Evolutionary conservation across 2,329 filamentous ascomycete species (phyloP).

Genomic region (Endoconidiophora polonica): DNA sequence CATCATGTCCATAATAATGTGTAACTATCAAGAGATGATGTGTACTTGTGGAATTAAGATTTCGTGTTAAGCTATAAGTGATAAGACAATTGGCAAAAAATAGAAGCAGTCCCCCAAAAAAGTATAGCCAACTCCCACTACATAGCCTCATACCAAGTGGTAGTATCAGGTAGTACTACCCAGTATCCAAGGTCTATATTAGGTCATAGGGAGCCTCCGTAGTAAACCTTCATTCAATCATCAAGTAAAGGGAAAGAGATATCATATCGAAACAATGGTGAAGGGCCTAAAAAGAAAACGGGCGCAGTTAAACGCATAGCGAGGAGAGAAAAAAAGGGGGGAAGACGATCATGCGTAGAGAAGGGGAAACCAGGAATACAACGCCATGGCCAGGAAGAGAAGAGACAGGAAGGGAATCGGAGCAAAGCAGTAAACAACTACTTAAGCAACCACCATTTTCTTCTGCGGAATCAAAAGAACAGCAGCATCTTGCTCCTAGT

Average conservation of each 20-base stretch:
- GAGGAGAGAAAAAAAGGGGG: neutral
- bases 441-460: conserved; percentile 8
- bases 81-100: too few relatives aligned
- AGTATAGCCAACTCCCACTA: too few relatives aligned
- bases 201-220: too few relatives aligned
- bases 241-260: conserved; percentile 2
- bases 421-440: conserved; percentile 3
- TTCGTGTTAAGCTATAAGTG: too few relatives aligned
- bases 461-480: conserved; percentile 8
- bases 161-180: too few relatives aligned
- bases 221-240: neutral
- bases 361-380: conserved; percentile 9
- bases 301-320: neutral
- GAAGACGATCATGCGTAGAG: conserved; percentile 4
- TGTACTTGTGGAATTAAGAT: too few relatives aligned
- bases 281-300: neutral
- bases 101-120: too few relatives aligned
- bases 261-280: conserved; percentile 4
- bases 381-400: conserved; percentile 9
- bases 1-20: too few relatives aligned
- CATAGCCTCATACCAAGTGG: too few relatives aligned
- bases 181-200: too few relatives aligned
- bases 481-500: conserved; percentile 8
- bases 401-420: conserved; percentile 9
- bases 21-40: too few relatives aligned